phyloP scores from a whole-genome alignment of 331 rosid genomes.

The Pyrus hybrid region DNA sequence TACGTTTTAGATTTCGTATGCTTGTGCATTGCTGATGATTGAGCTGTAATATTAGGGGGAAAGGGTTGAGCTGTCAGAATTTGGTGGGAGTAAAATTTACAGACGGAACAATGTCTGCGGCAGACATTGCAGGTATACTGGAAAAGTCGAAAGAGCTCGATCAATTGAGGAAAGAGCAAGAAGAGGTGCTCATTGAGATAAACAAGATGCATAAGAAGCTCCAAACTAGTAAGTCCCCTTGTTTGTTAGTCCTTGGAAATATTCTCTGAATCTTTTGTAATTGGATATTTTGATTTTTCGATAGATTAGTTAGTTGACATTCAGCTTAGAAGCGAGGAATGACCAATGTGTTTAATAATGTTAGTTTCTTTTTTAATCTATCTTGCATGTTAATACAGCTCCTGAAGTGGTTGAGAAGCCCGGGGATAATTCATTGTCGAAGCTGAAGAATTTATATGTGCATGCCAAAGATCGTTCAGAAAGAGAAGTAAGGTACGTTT shows the following conservation, averaged over 20 bases:
- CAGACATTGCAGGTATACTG: conserved; percentile 56
- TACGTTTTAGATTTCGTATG: not conserved
- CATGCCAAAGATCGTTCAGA: conserved; percentile 87
- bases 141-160: conserved; percentile 80
- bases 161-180: conserved; percentile 76
- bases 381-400: conserved; percentile 40
- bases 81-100: not conserved
- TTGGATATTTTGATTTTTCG: not conserved
- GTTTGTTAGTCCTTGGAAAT: not conserved
- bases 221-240: conserved; percentile 37
- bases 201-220: conserved; percentile 91
- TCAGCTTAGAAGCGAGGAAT: not conserved
- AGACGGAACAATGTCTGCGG: conserved; percentile 51
- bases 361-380: conserved; percentile 1
- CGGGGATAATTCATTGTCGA: conserved; percentile 75
- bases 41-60: not conserved
- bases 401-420: conserved; percentile 98
- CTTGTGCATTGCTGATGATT: not conserved
- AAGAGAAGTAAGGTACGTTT: conserved; percentile 52
- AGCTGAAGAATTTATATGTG: conserved; percentile 53
- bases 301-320: not conserved
- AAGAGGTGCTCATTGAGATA: conserved; percentile 54
- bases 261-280: not conserved
- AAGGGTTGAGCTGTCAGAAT: not conserved
- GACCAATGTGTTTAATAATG: not conserved